Evolutionary conservation across 2,329 filamentous ascomycete species (phyloP), one percentile per base, ranked within the genome.

Genomic region (Exophiala sp.): DNA sequence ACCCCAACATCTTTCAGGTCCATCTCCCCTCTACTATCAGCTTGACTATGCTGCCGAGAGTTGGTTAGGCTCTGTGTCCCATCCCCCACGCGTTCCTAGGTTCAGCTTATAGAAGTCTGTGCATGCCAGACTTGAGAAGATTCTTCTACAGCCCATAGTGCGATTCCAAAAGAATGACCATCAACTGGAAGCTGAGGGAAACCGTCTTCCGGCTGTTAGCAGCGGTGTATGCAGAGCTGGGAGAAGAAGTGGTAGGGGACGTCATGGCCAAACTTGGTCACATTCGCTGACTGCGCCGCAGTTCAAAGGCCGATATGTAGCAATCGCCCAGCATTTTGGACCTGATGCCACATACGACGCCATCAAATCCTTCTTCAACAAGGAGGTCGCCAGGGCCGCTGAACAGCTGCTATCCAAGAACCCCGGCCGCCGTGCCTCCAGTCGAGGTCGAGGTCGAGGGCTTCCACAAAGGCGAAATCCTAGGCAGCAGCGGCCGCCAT

Each of bases 301-400:
- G 54, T 57, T 57, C 41, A 52, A 50, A 48, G 46, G 48, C 18
- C 44, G 51, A 38, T 57, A 54, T 44, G 19, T 10, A 3, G 43
- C 47, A 2, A 57, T 57, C 22, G 54, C 54, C n/a, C 46, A 41
- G 14, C 50, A 40, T 34, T 57, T 40, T 38, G 54, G 51, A 7
- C 42, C 45, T 10, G 54, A 54, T 14, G 54, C 48, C 6, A 48
- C 51, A 2, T 43, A 47, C 23, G 48, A 50, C 19, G 34, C 51
- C 10, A 50, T 57, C 38, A 53, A 54, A n/a, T 44, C 47, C 10
- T 53, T 57, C 22, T 53, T 57, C 34, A 46, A 44, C 13, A 57
- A 54, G 23, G 50, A 57, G 18, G 32, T 57, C n/a, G 39, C 50
- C 2, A 46, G 32, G 32, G 42, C 41, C n/a, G 44, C 54, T 13